Conservation (phyloP, 2,329 filamentous ascomycete genomes). For the Hypoxylon rubiginosum region DNA sequence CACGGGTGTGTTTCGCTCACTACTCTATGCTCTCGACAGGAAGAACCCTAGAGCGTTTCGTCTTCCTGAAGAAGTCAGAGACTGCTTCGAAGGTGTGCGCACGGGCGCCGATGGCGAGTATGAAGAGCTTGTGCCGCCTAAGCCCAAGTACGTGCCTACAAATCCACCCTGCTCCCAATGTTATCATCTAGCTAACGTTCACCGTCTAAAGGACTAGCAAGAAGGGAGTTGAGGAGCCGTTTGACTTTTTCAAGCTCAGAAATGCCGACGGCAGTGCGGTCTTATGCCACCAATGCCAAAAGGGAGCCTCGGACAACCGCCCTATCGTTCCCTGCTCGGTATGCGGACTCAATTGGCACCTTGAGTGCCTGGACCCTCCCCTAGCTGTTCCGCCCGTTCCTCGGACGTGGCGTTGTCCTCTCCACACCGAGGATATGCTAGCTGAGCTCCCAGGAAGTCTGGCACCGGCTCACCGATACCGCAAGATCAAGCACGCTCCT, state of each 20-base stretch:
- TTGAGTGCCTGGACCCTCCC: conserved; percentile 91
- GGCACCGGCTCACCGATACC: conserved; percentile 72
- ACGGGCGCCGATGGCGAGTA: conserved; percentile 85
- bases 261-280: conserved; percentile 78
- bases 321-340: conserved; percentile 86
- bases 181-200: conserved; percentile 49
- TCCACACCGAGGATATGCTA: conserved; percentile 84
- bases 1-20: conserved; percentile 70
- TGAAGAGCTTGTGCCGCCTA: conserved; percentile 71
- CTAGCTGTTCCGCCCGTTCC: conserved; percentile 81
- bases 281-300: conserved; percentile 82
- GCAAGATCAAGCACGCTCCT: conserved; percentile 69
- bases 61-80: conserved; percentile 78
- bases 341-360: conserved; percentile 87
- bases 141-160: conserved; percentile 68
- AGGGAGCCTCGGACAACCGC: conserved; percentile 71
- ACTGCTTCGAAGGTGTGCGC: conserved; percentile 83
- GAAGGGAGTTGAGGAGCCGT: conserved; percentile 70
- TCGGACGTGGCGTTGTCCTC: conserved; percentile 88
- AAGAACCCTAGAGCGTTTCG: conserved; percentile 79
- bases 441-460: conserved; percentile 67
- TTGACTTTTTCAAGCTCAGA: conserved; percentile 76
- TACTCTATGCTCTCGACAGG: conserved; percentile 75
- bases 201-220: conserved; percentile 60
- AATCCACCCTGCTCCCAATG: conserved; percentile 5